Evolutionary conservation across 805 yeast species (phyloP), one percentile per base, ranked within the genome.

Genomic region (Diddensiella caesifluorescens): DNA sequence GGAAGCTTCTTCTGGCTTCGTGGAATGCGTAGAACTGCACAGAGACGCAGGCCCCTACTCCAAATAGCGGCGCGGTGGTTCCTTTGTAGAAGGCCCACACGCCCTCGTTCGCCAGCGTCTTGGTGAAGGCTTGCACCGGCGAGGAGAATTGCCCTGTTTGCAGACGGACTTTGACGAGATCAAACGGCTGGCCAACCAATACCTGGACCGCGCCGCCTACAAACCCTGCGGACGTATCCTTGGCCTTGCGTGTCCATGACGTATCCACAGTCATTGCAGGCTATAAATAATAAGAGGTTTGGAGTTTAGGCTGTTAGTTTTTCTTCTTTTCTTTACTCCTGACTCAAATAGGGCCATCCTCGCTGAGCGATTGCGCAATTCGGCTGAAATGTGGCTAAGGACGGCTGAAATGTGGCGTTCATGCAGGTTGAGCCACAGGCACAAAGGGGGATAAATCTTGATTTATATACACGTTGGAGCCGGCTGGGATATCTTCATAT

Each of bases 11-110:
- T 53, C 75, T 77, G 26, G 83, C 70, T 54, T 79, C 86, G 54
- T 77, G 83, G 53, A 79, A 82, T 1, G 86, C 84, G 52, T 79
- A 80, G 57, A 79, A 80, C 53, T 79, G 86, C 23, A 79, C 62
- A 2, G 83, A 77, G 5, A 79, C 86, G 63, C 86, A 79, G 1
- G 74, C 79, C 0, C 84, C 79, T 4, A 80, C 86, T 4, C 85
- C 84, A 35, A 79, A 48, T 40, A 79, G 65, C n/a, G 85, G 85
- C 3, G 83, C 83, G 37, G 79, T 63, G 4, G 83, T 80, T 16
- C 85, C 85, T 55, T 79, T 65, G 60, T 80, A 79, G 51, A 79
- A 75, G 0, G 84, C 84, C 13, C 61, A 48, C n/a, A 70, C 61
- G 1, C 86, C 86, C 57, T 79, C 85, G 32, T 73, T 74, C 27